Conservation (phyloP, 1,284 basidiomycete genomes). For the Termitomyces sp. region DNA sequence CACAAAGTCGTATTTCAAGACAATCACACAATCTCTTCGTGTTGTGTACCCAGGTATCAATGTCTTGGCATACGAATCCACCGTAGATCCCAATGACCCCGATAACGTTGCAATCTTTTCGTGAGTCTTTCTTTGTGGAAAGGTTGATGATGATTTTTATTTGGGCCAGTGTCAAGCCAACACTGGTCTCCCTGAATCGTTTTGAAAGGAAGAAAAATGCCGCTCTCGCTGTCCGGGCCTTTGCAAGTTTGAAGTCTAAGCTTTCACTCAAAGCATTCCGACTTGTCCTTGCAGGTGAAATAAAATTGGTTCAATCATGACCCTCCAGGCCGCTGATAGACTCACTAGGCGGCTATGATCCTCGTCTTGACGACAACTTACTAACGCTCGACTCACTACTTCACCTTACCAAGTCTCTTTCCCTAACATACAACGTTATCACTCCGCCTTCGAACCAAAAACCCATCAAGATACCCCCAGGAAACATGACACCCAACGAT, state of each 20-base stretch:
- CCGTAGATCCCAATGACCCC: constrained; percentile 36
- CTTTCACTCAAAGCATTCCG: constrained; percentile 32
- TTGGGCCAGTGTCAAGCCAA: constrained; percentile 57
- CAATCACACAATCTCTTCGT: constrained; percentile 56
- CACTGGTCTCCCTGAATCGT: constrained; percentile 87
- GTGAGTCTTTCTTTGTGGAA: constrained; percentile 40
- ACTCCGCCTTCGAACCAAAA: constrained; percentile 30
- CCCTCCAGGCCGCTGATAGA: neutral
- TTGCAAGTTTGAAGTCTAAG: constrained; percentile 44
- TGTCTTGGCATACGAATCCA: constrained; percentile 57
- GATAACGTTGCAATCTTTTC: constrained; percentile 60
- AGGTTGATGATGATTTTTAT: constrained; percentile 2
- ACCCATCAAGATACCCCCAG: constrained; percentile 28
- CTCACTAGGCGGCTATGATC: constrained; percentile 51
- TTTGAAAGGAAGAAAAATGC: constrained; percentile 97
- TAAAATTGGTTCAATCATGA: neutral
- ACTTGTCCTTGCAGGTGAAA: constrained; percentile 72
- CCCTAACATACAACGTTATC: constrained; percentile 51
- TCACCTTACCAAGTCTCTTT: constrained; percentile 44
- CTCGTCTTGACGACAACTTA: constrained; percentile 41
- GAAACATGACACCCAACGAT: constrained; percentile 28
- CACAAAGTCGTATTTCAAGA: constrained; percentile 74
- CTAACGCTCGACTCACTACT: constrained; percentile 42
- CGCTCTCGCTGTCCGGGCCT: constrained; percentile 77
- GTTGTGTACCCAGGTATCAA: constrained; percentile 95